Percentiles rank a stretch among this genome's conserved stretches.
Conservation (phyloP, 768 basidiomycete species). For the Amanita inopinata region DNA sequence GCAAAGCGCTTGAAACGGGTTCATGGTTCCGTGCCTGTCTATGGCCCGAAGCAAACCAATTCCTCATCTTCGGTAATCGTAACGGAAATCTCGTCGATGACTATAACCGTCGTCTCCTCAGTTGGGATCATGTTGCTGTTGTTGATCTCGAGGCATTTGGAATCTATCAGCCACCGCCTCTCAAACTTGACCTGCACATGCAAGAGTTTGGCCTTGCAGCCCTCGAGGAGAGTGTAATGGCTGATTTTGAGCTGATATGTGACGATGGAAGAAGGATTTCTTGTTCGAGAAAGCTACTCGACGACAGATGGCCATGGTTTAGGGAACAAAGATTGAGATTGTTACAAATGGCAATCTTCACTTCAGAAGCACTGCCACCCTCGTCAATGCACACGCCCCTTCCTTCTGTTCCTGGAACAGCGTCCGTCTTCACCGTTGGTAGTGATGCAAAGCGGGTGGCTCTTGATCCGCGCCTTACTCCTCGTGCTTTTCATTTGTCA, state of each 20-base stretch:
- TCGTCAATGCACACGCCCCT: conserved; percentile 54
- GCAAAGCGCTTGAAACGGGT: conserved; percentile 74
- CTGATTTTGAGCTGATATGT: conserved; percentile 90
- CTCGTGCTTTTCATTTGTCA: conserved; percentile 70
- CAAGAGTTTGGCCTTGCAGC: conserved; percentile 80
- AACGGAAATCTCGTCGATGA: conserved; percentile 85
- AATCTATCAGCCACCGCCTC: conserved; percentile 80
- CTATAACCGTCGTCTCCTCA: conserved; percentile 82
- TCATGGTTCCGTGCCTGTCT: conserved; percentile 94
- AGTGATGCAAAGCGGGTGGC: conserved; percentile 16
- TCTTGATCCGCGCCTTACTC: conserved; percentile 69
- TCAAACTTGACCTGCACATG: conserved; percentile 56
- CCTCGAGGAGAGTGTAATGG: conserved; percentile 69
- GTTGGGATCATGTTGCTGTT: conserved; percentile 87
- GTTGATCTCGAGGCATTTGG: conserved; percentile 93
- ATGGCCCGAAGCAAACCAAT: conserved; percentile 77
- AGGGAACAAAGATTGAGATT: conserved; percentile 55
- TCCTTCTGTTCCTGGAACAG: conserved; percentile 48
- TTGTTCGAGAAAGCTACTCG: conserved; percentile 77
- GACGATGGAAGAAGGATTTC: conserved; percentile 80
- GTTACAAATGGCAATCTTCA: conserved; percentile 43
- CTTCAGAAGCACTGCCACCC: conserved; percentile 48
- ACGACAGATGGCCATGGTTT: conserved; percentile 96
- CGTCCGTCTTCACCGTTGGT: conserved; percentile 16
- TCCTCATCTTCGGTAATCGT: conserved; percentile 86